phyloP scores from a whole-genome alignment of 352 stramenopile genomes.

The Thalassiosira livingstoniorum region DNA sequence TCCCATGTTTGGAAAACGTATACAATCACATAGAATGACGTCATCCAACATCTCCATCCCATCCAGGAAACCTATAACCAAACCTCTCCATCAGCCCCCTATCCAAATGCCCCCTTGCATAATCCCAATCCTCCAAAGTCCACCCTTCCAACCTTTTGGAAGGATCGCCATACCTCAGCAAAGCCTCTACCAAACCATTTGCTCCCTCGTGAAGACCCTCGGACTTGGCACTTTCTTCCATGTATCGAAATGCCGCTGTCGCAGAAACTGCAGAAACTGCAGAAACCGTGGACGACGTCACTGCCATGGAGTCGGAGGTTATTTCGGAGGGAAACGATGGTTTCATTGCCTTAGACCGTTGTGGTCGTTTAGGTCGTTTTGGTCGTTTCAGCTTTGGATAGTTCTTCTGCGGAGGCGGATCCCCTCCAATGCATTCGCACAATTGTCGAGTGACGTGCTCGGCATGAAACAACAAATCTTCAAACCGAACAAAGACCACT shows the following conservation, averaged over 20 bases:
- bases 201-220: slow-evolving; percentile 5
- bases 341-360: too few species aligned
- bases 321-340: too few species aligned
- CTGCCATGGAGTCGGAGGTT: too few species aligned
- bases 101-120: slow-evolving; percentile 30
- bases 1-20: too few species aligned
- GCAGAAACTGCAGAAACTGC: not conserved
- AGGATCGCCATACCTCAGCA: slow-evolving; percentile 24
- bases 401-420: not conserved
- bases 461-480: slow-evolving; percentile 27
- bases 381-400: too few species aligned
- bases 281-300: too few species aligned
- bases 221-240: slow-evolving; percentile 27
- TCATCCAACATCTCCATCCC: not conserved
- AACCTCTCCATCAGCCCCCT: slow-evolving; percentile 23
- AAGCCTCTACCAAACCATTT: slow-evolving; percentile 19
- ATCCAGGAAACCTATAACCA: slow-evolving; percentile 40
- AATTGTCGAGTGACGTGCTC: slow-evolving; percentile 12
- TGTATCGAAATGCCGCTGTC: slow-evolving; percentile 1
- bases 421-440: slow-evolving; percentile 28
- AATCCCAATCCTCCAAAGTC: slow-evolving; percentile 21
- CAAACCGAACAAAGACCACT: slow-evolving; percentile 26
- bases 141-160: slow-evolving; percentile 23
- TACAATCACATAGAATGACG: too few species aligned
- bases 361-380: too few species aligned